phyloP scores from a whole-genome alignment of 805 yeast genomes.

The Nakazawaea molendinolei region DNA sequence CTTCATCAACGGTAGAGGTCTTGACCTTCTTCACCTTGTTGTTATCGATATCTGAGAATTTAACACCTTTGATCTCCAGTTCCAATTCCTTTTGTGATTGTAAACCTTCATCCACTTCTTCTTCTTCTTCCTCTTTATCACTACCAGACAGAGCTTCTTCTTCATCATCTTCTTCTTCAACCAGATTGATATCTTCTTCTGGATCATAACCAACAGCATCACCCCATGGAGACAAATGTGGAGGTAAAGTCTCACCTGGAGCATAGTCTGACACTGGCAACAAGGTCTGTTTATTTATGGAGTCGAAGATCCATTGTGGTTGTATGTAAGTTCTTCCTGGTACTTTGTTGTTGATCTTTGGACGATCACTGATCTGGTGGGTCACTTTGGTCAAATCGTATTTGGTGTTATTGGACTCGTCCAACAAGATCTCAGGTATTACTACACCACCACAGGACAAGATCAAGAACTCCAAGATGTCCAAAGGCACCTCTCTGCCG shows the following conservation, averaged over 20 bases:
- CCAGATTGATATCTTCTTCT: slow-evolving; percentile 41
- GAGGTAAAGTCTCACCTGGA: slow-evolving; percentile 93
- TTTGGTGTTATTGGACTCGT: slow-evolving; percentile 52
- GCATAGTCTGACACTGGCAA: slow-evolving; percentile 77
- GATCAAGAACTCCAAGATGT: slow-evolving; percentile 80
- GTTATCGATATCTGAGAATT: slow-evolving; percentile 53
- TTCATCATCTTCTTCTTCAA: slow-evolving; percentile 37
- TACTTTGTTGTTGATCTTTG: slow-evolving; percentile 66
- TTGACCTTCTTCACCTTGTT: slow-evolving; percentile 28
- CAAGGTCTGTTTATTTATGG: slow-evolving; percentile 69
- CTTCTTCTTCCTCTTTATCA: slow-evolving; percentile 47
- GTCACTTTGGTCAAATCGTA: slow-evolving; percentile 68
- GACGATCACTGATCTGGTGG: slow-evolving; percentile 93
- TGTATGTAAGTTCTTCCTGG: slow-evolving; percentile 92
- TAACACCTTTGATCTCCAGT: slow-evolving; percentile 83
- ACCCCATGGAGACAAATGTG: slow-evolving; percentile 99
- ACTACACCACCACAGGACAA: slow-evolving; percentile 82
- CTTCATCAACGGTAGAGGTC: slow-evolving; percentile 57
- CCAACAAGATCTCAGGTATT: slow-evolving; percentile 81
- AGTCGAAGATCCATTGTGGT: slow-evolving; percentile 98
- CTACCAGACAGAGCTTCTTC: slow-evolving; percentile 44
- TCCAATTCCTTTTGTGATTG: slow-evolving; percentile 68
- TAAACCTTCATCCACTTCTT: slow-evolving; percentile 45
- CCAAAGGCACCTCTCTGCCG: slow-evolving; percentile 94
- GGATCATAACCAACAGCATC: slow-evolving; percentile 91